phyloP scores from a whole-genome alignment of 768 basidiomycete species.

The Lactifluus echinatus region DNA sequence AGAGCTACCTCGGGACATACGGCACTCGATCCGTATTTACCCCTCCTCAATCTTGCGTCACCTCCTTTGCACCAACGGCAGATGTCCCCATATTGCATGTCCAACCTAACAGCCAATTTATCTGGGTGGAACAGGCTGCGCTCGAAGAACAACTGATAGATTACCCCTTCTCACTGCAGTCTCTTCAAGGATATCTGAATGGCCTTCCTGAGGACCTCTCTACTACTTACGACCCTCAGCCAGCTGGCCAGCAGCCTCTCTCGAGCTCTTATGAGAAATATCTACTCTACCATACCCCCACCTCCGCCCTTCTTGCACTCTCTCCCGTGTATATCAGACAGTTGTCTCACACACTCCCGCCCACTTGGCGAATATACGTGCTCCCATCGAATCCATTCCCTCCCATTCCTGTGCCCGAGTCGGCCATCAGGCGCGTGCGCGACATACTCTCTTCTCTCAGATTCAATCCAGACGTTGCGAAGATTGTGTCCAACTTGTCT shows the following conservation, averaged over 20 bases:
- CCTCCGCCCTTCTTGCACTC: conserved; percentile 45
- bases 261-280: conserved; percentile 21
- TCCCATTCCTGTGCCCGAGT: conserved; percentile 47
- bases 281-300: conserved; percentile 36
- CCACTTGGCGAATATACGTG: conserved; percentile 61
- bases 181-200: conserved; percentile 6
- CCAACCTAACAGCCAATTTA: conserved; percentile 24
- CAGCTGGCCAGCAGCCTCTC: conserved; percentile 6
- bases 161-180: conserved; percentile 2
- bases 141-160: conserved; percentile 32
- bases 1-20: conserved; percentile 49
- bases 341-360: conserved; percentile 59
- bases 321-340: conserved; percentile 31
- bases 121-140: conserved; percentile 36
- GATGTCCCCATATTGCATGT: conserved; percentile 15
- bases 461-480: conserved; percentile 63
- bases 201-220: conserved; percentile 13
- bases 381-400: conserved; percentile 44
- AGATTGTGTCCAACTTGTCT: conserved; percentile 61
- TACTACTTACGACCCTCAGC: not conserved
- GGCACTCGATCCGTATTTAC: conserved; percentile 45
- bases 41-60: conserved; percentile 35
- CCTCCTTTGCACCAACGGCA: conserved; percentile 1
- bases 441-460: conserved; percentile 48
- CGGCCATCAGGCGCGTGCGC: conserved; percentile 47